These are phyloP conservation scores for Filosporella fistucella DNA, from an alignment of 495 filamentous ascomycete genomes.

Conservation along the genomic window DNA sequence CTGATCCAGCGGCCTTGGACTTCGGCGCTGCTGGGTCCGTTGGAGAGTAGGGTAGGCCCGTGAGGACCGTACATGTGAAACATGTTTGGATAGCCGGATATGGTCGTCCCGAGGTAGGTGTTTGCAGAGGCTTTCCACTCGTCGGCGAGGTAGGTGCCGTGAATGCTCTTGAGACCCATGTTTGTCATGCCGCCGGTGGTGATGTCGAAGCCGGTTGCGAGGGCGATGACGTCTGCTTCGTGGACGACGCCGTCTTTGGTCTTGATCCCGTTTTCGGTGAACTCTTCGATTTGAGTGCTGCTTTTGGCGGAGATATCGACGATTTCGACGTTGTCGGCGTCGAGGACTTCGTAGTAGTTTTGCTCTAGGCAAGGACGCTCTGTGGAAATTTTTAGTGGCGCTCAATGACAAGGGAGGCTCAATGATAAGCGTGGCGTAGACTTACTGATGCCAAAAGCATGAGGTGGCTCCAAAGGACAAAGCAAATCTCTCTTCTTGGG, in stretches of 20 bases:
- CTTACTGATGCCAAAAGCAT: constrained; percentile 44
- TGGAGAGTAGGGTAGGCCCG: constrained; percentile 36
- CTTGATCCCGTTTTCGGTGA: constrained; percentile 41
- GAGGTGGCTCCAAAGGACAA: constrained; percentile 46
- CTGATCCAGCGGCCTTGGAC: constrained; percentile 50
- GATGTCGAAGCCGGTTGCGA: constrained; percentile 53
- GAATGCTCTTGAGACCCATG: constrained; percentile 38
- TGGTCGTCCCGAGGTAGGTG: constrained; percentile 46
- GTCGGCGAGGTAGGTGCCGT: constrained; percentile 32
- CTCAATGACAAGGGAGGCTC: no score
- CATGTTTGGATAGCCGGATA: constrained; percentile 47
- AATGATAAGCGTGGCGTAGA: neutral
- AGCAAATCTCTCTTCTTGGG: constrained; percentile 44
- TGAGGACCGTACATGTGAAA: constrained; percentile 37
- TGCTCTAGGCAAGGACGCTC: constrained; percentile 49
- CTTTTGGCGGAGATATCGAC: constrained; percentile 37
- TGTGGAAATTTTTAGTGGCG: no score
- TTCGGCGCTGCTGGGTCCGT: constrained; percentile 48
- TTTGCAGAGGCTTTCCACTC: constrained; percentile 44
- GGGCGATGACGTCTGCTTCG: constrained; percentile 41
- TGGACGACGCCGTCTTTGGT: constrained; percentile 31
- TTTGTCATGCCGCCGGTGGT: constrained; percentile 43
- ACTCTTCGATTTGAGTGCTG: constrained; percentile 39
- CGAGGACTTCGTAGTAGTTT: constrained; percentile 55
- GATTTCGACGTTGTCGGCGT: constrained; percentile 47